These are phyloP conservation scores for Coleophoma cylindrospora DNA, from an alignment of 2,329 filamentous ascomycete genomes.

Conservation along the genomic window DNA sequence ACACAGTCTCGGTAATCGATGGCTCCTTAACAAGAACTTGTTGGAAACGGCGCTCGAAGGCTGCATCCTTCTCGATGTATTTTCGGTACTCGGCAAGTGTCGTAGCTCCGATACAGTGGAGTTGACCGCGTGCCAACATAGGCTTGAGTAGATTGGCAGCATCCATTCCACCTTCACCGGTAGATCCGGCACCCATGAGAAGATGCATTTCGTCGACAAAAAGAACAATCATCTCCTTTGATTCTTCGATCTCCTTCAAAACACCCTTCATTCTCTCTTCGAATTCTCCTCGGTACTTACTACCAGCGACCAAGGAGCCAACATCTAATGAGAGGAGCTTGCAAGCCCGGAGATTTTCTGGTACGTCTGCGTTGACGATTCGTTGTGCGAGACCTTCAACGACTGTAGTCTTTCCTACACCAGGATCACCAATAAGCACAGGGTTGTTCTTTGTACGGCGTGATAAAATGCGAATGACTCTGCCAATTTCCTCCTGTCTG, in stretches of 20 bases:
- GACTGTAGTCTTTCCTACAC: conserved; percentile 97
- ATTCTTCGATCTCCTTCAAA: conserved; percentile 90
- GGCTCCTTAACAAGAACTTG: conserved; percentile 97
- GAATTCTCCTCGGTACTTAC: conserved; percentile 98
- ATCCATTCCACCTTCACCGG: conserved; percentile 97
- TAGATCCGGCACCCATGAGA: conserved; percentile 93
- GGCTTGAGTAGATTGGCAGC: conserved; percentile 96
- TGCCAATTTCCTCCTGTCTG: conserved; percentile 89
- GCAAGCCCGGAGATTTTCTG: conserved; percentile 90
- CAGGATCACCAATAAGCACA: conserved; percentile 93
- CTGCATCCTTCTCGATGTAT: conserved; percentile 97
- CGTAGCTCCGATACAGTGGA: conserved; percentile 97
- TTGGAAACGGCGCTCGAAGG: conserved; percentile 97
- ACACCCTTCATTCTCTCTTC: conserved; percentile 99
- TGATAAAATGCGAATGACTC: conserved; percentile 87
- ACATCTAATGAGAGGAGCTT: conserved; percentile 93
- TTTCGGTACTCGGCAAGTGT: conserved; percentile 95
- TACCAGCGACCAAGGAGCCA: conserved; percentile 89
- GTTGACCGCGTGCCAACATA: conserved; percentile 92
- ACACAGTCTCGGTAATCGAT: conserved; percentile 81
- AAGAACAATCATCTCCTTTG: conserved; percentile 93
- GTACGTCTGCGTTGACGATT: conserved; percentile 95
- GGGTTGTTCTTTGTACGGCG: conserved; percentile 98
- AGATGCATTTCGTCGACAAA: conserved; percentile 99
- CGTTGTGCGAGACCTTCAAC: conserved; percentile 93